phyloP scores from a whole-genome alignment of 2,329 filamentous ascomycete genomes.

The Botryotinia convoluta region DNA sequence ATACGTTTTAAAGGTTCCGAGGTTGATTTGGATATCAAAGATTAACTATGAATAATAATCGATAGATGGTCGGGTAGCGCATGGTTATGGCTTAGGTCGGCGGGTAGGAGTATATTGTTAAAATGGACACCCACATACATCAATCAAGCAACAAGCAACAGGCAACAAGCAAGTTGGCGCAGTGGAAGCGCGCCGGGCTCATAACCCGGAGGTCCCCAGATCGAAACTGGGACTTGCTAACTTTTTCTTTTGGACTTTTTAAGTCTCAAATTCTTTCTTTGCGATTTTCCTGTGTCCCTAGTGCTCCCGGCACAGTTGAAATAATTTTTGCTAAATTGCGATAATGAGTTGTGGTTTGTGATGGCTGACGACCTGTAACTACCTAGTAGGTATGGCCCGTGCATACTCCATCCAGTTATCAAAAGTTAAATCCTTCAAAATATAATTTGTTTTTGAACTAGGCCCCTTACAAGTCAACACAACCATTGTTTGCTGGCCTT shows the following conservation, averaged over 20 bases:
- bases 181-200: conserved; percentile 42
- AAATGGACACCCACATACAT: rapidly evolving
- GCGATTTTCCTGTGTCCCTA: background rate
- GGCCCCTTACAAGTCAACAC: background rate
- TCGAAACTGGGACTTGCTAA: conserved; percentile 37
- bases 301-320: too few relatives aligned
- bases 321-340: background rate
- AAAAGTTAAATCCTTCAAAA: background rate
- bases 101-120: rapidly evolving
- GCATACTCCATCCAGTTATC: background rate
- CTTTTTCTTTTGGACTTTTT: background rate
- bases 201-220: conserved; percentile 42
- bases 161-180: conserved; percentile 38
- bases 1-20: background rate
- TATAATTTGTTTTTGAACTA: background rate
- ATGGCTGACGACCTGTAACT: background rate
- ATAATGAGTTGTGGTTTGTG: background rate
- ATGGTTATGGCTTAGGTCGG: background rate
- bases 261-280: background rate
- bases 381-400: background rate
- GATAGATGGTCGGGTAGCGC: background rate
- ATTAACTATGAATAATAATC: background rate
- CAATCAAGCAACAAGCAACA: background rate
- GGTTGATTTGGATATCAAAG: background rate
- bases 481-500: background rate